A percentile compares a stretch with the other conserved stretches of the same genome.
Conservation (phyloP, 805 yeast genomes). For the Kregervanrija pseudodelftensis region DNA sequence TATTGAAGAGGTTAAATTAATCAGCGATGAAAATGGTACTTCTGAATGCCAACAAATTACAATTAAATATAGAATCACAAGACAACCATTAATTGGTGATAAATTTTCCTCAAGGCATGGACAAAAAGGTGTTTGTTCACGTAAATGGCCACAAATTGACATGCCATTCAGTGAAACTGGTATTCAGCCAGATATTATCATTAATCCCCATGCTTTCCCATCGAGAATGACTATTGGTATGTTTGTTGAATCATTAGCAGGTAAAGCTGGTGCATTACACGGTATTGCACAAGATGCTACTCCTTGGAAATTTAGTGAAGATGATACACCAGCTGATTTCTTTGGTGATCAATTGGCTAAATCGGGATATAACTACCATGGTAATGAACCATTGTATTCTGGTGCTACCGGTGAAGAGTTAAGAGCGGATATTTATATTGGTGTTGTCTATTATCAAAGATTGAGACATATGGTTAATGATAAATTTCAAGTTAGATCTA, state of each 20-base stretch:
- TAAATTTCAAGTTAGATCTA: conserved; percentile 97
- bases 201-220: conserved; percentile 99
- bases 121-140: conserved; percentile 96
- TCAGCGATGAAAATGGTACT: conserved; percentile 76
- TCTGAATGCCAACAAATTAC: conserved; percentile 79
- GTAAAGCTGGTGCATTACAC: conserved; percentile 96
- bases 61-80: conserved; percentile 82
- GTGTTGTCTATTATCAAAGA: conserved; percentile 96
- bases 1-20: conserved; percentile 87
- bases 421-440: conserved; percentile 91
- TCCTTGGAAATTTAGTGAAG: conserved; percentile 90
- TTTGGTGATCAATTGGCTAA: conserved; percentile 85
- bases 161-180: conserved; percentile 97
- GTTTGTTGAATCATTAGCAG: conserved; percentile 98
- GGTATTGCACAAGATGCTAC: conserved; percentile 97
- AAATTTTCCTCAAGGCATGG: conserved; percentile 97
- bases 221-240: conserved; percentile 99
- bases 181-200: conserved; percentile 94
- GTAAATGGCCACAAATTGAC: conserved; percentile 95
- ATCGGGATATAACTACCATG: conserved; percentile 96
- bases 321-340: conserved; percentile 93
- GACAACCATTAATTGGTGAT: conserved; percentile 95
- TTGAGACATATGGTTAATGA: conserved; percentile 99
- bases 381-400: conserved; percentile 98
- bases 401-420: conserved; percentile 98